Base-by-base conservation (phyloP, 768 basidiomycete genomes). In the Mycena pura region DNA sequence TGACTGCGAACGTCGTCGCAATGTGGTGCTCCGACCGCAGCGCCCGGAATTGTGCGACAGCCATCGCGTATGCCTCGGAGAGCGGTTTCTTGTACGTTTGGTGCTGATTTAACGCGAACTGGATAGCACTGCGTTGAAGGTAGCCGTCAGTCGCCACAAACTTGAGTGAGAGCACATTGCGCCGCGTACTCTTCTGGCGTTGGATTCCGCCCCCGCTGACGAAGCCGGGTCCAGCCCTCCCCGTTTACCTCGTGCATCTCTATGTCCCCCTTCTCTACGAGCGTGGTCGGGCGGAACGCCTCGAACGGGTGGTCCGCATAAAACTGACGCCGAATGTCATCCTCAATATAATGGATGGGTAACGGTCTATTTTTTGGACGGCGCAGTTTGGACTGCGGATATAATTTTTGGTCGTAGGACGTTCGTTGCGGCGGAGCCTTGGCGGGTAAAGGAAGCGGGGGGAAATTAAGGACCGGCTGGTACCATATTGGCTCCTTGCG, bases 221-320 rank as follows among this genome's bases (percentile, higher is more conserved):
- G 77, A 62, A 99, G 74, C 65, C 90, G 79, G 54, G 82, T 88
- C 97, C 97, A 99, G 21, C 78, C 76, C 46, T 69, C 65, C 0
- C 90, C 94, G 31, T 70, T 74, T 3, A 91, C 69, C 15, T 82
- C 80, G 68, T 90, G 85, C 40, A 83, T 78, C 69, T 84, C 80
- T 48, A 92, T 79, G 17, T 72, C 73, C 19, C 79, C 86, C 15
- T 81, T 82, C 76, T 99, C 97, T 0, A 92, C 85, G 50, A 99
- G 73, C 11, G 84, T 87, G 9, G 81, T 80, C 2, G 94, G 87
- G 40, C 96, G 82, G 75, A 96, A 92, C 2, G 94, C 90, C 77
- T 99, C 96, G 70, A 97, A 97, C 7, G 97, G 95, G 73, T 97
- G 96, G 78, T 99, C 97, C 39, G 82, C 80, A 80, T 96, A 99